A percentile compares a stretch with the other conserved stretches of the same genome.
phyloP scores from a whole-genome alignment of 768 basidiomycete genomes.

The Xanthoconium stramineum region DNA sequence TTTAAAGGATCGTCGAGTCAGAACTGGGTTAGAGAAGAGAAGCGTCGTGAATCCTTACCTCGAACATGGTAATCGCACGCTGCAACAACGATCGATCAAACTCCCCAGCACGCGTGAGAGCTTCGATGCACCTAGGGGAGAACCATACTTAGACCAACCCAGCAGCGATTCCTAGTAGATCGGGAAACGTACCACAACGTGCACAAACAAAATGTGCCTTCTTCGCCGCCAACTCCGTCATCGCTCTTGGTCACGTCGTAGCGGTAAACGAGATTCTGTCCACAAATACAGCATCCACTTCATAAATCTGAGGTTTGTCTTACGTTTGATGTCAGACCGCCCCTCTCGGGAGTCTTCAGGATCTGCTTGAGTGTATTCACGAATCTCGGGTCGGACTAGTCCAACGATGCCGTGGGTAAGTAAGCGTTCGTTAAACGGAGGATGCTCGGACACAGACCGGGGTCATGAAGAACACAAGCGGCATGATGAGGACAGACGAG shows the following conservation, averaged over 20 bases:
- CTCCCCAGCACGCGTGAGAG: constrained; percentile 82
- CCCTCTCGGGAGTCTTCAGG: constrained; percentile 82
- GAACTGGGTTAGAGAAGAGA: neutral
- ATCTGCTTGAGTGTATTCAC: constrained; percentile 80
- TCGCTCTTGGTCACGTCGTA: constrained; percentile 84
- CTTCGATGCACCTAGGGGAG: constrained; percentile 72
- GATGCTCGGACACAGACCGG: constrained; percentile 45
- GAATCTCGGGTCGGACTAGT: constrained; percentile 84
- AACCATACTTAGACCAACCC: neutral
- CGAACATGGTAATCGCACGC: constrained; percentile 83
- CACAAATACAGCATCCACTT: constrained; percentile 1
- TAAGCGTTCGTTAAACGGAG: neutral
- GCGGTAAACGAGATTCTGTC: constrained; percentile 81
- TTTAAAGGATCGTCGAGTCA: constrained; percentile 21
- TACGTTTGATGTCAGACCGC: constrained; percentile 87
- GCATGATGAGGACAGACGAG: constrained; percentile 88
- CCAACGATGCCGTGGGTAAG: neutral
- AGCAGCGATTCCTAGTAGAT: neutral
- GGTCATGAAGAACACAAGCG: constrained; percentile 88
- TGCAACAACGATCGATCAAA: constrained; percentile 65
- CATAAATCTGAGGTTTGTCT: neutral
- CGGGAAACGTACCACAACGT: constrained; percentile 59
- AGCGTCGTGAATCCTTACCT: constrained; percentile 45
- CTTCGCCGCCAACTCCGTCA: constrained; percentile 94
- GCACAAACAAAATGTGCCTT: constrained; percentile 92